Conservation (phyloP, 371 early-diverging fungal genomes). For the Apophysomyces trapeziformis region DNA sequence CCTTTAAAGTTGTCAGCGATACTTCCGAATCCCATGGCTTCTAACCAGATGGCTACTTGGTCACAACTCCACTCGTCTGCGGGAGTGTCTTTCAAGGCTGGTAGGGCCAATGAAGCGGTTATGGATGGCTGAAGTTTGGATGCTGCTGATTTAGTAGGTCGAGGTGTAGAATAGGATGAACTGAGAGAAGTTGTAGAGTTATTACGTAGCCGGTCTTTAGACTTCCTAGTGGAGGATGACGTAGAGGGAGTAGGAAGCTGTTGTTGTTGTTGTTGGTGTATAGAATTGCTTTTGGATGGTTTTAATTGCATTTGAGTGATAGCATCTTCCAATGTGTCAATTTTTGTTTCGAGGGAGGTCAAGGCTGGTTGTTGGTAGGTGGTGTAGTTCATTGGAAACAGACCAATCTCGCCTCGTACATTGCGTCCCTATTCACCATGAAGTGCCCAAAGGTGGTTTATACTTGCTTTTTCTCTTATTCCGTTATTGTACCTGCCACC, state of each 20-base stretch:
- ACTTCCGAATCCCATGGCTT: slow-evolving; percentile 57
- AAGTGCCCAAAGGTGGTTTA: background rate
- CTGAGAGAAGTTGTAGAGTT: slow-evolving; percentile 11
- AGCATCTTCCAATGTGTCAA: slow-evolving; percentile 35
- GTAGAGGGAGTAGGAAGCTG: slow-evolving; percentile 25
- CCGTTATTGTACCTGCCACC: slow-evolving; percentile 68
- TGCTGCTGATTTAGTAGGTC: slow-evolving; percentile 17
- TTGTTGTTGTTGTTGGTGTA: background rate
- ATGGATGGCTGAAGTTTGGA: slow-evolving; percentile 16
- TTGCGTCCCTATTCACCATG: slow-evolving; percentile 63
- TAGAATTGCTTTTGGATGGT: slow-evolving; percentile 21
- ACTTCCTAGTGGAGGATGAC: slow-evolving; percentile 16
- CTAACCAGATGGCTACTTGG: slow-evolving; percentile 50
- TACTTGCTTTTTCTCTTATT: background rate
- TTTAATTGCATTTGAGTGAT: slow-evolving; percentile 32
- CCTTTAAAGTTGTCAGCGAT: slow-evolving; percentile 61
- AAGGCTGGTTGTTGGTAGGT: slow-evolving; percentile 24
- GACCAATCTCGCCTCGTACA: slow-evolving; percentile 65
- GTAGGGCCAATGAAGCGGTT: slow-evolving; percentile 13
- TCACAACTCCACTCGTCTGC: slow-evolving; percentile 55
- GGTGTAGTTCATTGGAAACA: slow-evolving; percentile 77
- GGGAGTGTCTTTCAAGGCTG: slow-evolving; percentile 16
- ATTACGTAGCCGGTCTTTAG: slow-evolving; percentile 2
- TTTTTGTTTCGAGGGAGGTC: slow-evolving; percentile 32
- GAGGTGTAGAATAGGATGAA: slow-evolving; percentile 13